Evolutionary conservation across 2,329 filamentous ascomycete species (phyloP).

Genomic region (Colletotrichum spinosum): DNA sequence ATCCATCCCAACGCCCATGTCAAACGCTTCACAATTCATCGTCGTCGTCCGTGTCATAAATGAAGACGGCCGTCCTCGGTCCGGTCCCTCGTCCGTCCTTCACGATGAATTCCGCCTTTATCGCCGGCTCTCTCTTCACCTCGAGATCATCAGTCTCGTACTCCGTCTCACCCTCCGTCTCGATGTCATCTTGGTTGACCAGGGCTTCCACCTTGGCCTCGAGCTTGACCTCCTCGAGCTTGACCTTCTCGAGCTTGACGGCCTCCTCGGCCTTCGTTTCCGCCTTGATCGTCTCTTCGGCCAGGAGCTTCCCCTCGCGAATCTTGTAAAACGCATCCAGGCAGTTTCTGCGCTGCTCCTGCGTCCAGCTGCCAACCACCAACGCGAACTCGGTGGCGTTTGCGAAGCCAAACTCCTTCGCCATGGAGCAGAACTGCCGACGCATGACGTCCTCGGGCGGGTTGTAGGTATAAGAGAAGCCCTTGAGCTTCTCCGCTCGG

Average conservation of each 20-base stretch:
- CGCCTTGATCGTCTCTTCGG: conserved; percentile 43
- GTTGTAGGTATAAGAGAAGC: conserved; percentile 63
- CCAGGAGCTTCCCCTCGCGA: conserved; percentile 66
- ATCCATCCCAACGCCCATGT: not conserved
- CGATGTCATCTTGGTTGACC: conserved; percentile 4
- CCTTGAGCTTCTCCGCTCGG: conserved; percentile 25
- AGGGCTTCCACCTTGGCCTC: conserved; percentile 34
- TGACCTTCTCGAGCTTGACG: not conserved
- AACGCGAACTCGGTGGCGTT: conserved; percentile 87
- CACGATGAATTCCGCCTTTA: conserved; percentile 9
- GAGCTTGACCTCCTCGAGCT: conserved; percentile 3
- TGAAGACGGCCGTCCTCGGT: conserved; percentile 47
- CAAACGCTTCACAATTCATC: conserved; percentile 48
- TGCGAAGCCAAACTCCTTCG: conserved; percentile 79
- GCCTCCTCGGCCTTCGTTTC: conserved; percentile 38
- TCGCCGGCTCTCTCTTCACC: not conserved
- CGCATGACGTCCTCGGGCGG: conserved; percentile 80
- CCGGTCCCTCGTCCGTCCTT: not conserved
- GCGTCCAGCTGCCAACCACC: conserved; percentile 90
- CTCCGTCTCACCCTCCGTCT: conserved; percentile 38
- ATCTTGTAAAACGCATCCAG: conserved; percentile 83
- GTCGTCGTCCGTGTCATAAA: conserved; percentile 52
- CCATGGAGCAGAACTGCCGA: conserved; percentile 93
- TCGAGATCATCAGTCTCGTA: conserved; percentile 20
- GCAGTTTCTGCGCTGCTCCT: conserved; percentile 81